A percentile compares a stretch with the other conserved stretches of the same genome.
Evolutionary conservation across 352 stramenopile species (phyloP).

Genomic region (Peronospora belbahrii): DNA sequence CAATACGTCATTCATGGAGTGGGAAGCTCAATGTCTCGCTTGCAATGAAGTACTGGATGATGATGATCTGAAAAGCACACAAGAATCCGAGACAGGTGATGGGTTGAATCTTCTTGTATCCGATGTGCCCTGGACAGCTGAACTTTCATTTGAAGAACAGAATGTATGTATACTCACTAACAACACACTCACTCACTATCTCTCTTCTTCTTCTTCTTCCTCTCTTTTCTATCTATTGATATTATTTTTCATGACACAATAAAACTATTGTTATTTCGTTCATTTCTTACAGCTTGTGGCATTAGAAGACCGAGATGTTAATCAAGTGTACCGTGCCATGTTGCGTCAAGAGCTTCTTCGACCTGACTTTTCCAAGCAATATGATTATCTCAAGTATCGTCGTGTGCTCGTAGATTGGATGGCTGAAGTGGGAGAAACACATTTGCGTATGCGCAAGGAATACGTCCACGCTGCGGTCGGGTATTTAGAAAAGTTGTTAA

Average conservation of each 20-base stretch:
- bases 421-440: constrained; percentile 68
- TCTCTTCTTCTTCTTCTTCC: neutral
- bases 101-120: constrained; percentile 9
- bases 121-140: constrained; percentile 15
- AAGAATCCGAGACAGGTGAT: constrained; percentile 25
- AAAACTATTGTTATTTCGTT: constrained; percentile 4
- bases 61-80: constrained; percentile 35
- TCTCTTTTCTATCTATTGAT: neutral
- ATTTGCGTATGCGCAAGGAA: constrained; percentile 77
- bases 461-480: constrained; percentile 72
- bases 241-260: constrained; percentile 4
- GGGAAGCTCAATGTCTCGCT: constrained; percentile 53
- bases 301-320: constrained; percentile 65
- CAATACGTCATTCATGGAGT: constrained; percentile 34
- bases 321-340: constrained; percentile 68
- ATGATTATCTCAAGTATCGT: constrained; percentile 81
- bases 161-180: constrained; percentile 21
- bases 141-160: constrained; percentile 37
- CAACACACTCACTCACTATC: neutral
- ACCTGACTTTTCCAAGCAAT: constrained; percentile 62
- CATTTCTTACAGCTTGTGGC: constrained; percentile 43
- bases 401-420: constrained; percentile 83
- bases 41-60: constrained; percentile 82
- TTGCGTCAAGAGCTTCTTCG: constrained; percentile 61
- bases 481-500: constrained; percentile 74